phyloP scores from a whole-genome alignment of 169 alveolate genomes.

The Plasmodium gallinaceum region DNA sequence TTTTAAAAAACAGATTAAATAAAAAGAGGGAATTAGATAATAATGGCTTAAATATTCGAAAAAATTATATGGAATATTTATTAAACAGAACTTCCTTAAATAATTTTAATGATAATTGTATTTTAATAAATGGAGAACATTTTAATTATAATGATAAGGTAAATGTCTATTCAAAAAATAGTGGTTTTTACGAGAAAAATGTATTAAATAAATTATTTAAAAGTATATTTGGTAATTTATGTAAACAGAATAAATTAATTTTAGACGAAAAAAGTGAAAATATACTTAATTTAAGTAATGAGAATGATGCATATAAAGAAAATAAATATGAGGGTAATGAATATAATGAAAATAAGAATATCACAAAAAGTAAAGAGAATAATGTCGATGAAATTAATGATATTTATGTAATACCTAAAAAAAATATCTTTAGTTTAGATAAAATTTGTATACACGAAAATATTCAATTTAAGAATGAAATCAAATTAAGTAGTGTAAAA shows the following conservation, averaged over 20 bases:
- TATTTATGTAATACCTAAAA: neutral
- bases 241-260: neutral
- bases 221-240: neutral
- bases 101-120: neutral
- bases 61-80: neutral
- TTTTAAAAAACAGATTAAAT: neutral
- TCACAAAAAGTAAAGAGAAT: neutral
- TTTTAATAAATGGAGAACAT: neutral
- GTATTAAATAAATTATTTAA: neutral
- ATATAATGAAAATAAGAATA: neutral
- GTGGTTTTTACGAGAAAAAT: neutral
- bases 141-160: neutral
- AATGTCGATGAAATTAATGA: neutral
- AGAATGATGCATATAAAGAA: neutral
- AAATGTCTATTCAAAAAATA: neutral
- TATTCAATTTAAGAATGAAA: constrained; percentile 1
- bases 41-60: neutral
- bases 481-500: neutral
- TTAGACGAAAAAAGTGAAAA: neutral
- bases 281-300: neutral
- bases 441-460: neutral
- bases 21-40: neutral
- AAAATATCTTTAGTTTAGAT: neutral
- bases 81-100: neutral
- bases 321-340: neutral